phyloP scores from a whole-genome alignment of 208 protist genomes.

The Borovskyia barvae region DNA sequence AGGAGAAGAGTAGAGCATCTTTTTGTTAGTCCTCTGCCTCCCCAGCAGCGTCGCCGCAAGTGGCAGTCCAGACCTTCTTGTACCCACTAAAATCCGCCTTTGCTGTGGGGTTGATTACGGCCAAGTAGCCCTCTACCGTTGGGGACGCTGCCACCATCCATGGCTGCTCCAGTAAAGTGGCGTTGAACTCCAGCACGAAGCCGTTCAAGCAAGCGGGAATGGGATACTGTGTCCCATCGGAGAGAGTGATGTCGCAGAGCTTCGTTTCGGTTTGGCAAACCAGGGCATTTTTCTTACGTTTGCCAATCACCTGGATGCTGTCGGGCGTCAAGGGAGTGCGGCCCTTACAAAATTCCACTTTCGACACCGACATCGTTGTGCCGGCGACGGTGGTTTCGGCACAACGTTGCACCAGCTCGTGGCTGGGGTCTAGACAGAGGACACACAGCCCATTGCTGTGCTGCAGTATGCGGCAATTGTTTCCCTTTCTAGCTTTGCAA shows the following conservation, averaged over 20 bases:
- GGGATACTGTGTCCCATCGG: slow-evolving; percentile 45
- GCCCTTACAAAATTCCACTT: slow-evolving; percentile 31
- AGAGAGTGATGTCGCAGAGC: slow-evolving; percentile 56
- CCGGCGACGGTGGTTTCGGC: slow-evolving; percentile 4
- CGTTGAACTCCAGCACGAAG: slow-evolving; percentile 83
- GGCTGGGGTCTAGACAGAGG: slow-evolving; percentile 70
- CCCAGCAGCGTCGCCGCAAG: slow-evolving; percentile 55
- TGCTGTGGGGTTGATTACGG: slow-evolving; percentile 65
- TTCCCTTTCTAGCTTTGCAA: slow-evolving; percentile 59
- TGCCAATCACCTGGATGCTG: slow-evolving; percentile 67
- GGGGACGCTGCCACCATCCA: slow-evolving; percentile 56
- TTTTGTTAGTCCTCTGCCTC: slow-evolving; percentile 51
- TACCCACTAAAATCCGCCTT: slow-evolving; percentile 47
- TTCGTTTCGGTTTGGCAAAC: slow-evolving; percentile 79
- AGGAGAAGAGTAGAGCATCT: too few species aligned
- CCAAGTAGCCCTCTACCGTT: slow-evolving; percentile 68
- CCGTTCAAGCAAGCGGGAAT: slow-evolving; percentile 79
- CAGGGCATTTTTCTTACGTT: slow-evolving; percentile 84
- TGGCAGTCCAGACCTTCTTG: slow-evolving; percentile 59
- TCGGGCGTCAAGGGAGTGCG: slow-evolving; percentile 46
- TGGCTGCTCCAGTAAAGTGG: slow-evolving; percentile 47
- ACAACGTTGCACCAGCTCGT: slow-evolving; percentile 33
- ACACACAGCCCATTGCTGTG: slow-evolving; percentile 87
- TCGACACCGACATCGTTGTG: too few species aligned
- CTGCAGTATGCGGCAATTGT: slow-evolving; percentile 75